Evolutionary conservation across 805 yeast genomes (phyloP).

Genomic region (Tetrapisispora phaffii): DNA sequence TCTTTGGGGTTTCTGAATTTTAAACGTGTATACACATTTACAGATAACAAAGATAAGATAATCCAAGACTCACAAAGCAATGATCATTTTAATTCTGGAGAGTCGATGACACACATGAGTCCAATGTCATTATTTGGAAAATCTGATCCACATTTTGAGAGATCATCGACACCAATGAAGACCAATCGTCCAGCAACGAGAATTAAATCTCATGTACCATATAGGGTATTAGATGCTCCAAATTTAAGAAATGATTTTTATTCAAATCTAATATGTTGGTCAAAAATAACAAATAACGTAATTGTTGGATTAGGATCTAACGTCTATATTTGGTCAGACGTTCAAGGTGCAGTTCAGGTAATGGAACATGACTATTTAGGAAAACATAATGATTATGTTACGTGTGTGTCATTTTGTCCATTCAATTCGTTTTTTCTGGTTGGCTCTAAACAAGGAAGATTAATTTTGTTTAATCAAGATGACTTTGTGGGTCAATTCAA

Average conservation of each 20-base stretch:
- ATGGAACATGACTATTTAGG: slow-evolving; percentile 31
- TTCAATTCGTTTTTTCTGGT: slow-evolving; percentile 38
- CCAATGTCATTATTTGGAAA: slow-evolving; percentile 14
- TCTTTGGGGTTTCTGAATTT: slow-evolving; percentile 39
- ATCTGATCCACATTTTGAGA: slow-evolving; percentile 5
- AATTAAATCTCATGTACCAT: slow-evolving; percentile 35
- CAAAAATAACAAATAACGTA: slow-evolving; percentile 37
- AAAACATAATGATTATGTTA: slow-evolving; percentile 33
- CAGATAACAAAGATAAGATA: neutral
- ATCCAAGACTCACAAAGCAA: neutral
- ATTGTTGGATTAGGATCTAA: slow-evolving; percentile 57
- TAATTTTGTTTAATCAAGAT: slow-evolving; percentile 38
- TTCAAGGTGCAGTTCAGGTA: slow-evolving; percentile 35
- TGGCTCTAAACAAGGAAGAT: slow-evolving; percentile 49
- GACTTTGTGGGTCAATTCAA: slow-evolving; percentile 8
- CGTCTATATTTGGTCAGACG: slow-evolving; percentile 56
- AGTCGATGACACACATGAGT: slow-evolving; percentile 14
- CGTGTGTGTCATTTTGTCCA: slow-evolving; percentile 49
- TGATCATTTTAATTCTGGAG: slow-evolving; percentile 11
- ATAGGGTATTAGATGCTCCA: slow-evolving; percentile 56
- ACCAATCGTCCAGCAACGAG: slow-evolving; percentile 17
- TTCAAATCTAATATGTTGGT: slow-evolving; percentile 69
- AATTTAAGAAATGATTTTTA: slow-evolving; percentile 68
- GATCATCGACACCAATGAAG: slow-evolving; percentile 1
- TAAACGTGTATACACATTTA: slow-evolving; percentile 35